A percentile compares a stretch with the other conserved stretches of the same genome.
Evolutionary conservation across 73 alveolate species (phyloP).

Genomic region (Stentor coeruleus): DNA sequence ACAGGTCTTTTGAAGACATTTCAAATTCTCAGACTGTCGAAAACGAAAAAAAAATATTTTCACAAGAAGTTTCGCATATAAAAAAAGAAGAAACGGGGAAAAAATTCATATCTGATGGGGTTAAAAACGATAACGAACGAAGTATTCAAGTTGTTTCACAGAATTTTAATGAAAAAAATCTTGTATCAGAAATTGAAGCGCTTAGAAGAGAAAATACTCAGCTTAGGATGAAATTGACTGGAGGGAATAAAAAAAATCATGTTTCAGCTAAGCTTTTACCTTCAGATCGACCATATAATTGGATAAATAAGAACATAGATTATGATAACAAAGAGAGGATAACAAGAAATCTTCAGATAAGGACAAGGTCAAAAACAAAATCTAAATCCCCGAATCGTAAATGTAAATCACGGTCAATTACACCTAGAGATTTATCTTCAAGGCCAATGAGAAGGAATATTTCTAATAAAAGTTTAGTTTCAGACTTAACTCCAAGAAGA

Average conservation of each 20-base stretch:
- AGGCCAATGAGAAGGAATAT: not conserved
- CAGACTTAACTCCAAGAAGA: slow-evolving; percentile 3
- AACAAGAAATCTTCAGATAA: too few relatives aligned
- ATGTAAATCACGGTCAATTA: not conserved
- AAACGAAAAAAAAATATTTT: too few relatives aligned
- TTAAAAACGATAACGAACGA: not conserved
- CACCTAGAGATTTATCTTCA: not conserved
- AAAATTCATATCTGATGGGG: too few relatives aligned
- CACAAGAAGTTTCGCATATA: not conserved
- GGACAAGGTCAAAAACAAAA: not conserved
- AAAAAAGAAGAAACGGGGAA: not conserved
- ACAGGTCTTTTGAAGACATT: not conserved
- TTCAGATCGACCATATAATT: too few relatives aligned
- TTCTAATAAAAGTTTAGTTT: not conserved
- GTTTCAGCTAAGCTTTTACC: not conserved
- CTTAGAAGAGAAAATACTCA: slow-evolving; percentile 1
- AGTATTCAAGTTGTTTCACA: not conserved
- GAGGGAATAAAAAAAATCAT: not conserved
- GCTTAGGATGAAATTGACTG: not conserved
- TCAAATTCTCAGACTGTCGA: not conserved
- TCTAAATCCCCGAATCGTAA: not conserved
- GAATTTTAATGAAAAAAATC: not conserved
- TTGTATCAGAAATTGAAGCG: slow-evolving; percentile 18
- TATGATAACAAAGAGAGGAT: too few relatives aligned
- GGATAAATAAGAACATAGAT: too few relatives aligned